Conservation (phyloP, 1,284 basidiomycete species). For the Waitea zeae region DNA sequence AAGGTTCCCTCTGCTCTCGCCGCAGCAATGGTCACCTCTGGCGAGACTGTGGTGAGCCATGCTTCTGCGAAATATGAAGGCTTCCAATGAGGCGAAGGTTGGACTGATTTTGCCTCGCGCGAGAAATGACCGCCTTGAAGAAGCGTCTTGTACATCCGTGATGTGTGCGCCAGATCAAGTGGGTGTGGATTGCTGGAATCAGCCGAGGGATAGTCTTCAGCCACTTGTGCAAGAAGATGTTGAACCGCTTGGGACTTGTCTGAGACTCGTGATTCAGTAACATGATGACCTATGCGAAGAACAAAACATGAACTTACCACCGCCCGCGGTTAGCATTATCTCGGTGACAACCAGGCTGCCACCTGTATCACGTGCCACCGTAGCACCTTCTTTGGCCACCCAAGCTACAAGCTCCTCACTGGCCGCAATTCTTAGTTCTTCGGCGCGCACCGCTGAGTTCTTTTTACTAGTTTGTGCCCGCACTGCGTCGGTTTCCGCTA, state of each 20-base stretch:
- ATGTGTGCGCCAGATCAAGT: constrained; percentile 66
- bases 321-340: constrained; percentile 66
- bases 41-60: constrained; percentile 41
- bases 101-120: constrained; percentile 34
- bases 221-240: constrained; percentile 38
- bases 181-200: constrained; percentile 34
- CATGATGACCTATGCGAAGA: constrained; percentile 1
- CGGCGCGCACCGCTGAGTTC: constrained; percentile 34
- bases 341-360: constrained; percentile 65
- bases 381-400: constrained; percentile 38
- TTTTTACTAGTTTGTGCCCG: constrained; percentile 64
- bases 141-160: constrained; percentile 71
- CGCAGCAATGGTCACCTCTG: constrained; percentile 36
- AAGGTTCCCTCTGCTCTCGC: constrained; percentile 60
- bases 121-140: constrained; percentile 83
- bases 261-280: constrained; percentile 12
- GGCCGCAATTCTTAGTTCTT: constrained; percentile 54
- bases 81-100: constrained; percentile 29
- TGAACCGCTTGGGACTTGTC: constrained; percentile 53
- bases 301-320: constrained; percentile 31
- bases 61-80: constrained; percentile 34
- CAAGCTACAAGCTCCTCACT: constrained; percentile 54
- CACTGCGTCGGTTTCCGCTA: constrained; percentile 55
- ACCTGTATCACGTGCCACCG: constrained; percentile 54
- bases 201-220: constrained; percentile 34